A percentile compares a stretch with the other conserved stretches of the same genome.
Evolutionary conservation across 2,329 filamentous ascomycete species (phyloP).

Genomic region (Xylariaceae sp.): DNA sequence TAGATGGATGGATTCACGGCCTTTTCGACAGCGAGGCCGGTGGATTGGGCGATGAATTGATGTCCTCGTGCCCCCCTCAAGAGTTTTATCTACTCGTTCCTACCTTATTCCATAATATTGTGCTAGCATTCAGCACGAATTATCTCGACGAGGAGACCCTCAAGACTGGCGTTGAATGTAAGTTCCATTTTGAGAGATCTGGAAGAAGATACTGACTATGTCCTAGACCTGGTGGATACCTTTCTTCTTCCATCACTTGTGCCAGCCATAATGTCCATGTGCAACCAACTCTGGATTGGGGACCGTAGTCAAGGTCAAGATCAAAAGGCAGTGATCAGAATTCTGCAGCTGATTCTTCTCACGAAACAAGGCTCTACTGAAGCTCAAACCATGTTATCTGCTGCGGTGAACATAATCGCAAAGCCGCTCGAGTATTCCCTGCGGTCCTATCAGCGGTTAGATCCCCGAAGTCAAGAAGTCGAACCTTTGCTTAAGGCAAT

Average conservation of each 20-base stretch:
- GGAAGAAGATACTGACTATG: slow-evolving; percentile 17
- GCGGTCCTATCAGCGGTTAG: slow-evolving; percentile 65
- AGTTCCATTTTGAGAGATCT: slow-evolving; percentile 36
- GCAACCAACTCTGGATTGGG: slow-evolving; percentile 66
- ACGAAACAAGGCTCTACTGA: slow-evolving; percentile 73
- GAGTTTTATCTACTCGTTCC: slow-evolving; percentile 81
- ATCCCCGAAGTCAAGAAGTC: slow-evolving; percentile 69
- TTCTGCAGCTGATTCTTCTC: slow-evolving; percentile 72
- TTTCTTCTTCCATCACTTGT: slow-evolving; percentile 80
- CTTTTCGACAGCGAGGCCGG: slow-evolving; percentile 75
- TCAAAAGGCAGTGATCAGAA: slow-evolving; percentile 69
- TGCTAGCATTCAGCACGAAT: slow-evolving; percentile 68
- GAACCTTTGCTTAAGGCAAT: slow-evolving; percentile 70
- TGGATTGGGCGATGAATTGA: slow-evolving; percentile 76
- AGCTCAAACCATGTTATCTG: slow-evolving; percentile 69
- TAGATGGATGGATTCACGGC: slow-evolving; percentile 76
- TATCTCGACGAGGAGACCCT: slow-evolving; percentile 69
- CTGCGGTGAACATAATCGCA: slow-evolving; percentile 72
- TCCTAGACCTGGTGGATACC: slow-evolving; percentile 71
- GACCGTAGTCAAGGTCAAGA: slow-evolving; percentile 57
- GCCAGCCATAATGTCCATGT: slow-evolving; percentile 71
- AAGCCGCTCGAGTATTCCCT: slow-evolving; percentile 70
- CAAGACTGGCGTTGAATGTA: slow-evolving; percentile 76
- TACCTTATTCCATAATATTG: slow-evolving; percentile 74
- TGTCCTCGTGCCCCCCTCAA: slow-evolving; percentile 80